These are phyloP conservation scores for Endoconidiophora polonica DNA, from an alignment of 2,329 filamentous ascomycete genomes.

Conservation along the genomic window DNA sequence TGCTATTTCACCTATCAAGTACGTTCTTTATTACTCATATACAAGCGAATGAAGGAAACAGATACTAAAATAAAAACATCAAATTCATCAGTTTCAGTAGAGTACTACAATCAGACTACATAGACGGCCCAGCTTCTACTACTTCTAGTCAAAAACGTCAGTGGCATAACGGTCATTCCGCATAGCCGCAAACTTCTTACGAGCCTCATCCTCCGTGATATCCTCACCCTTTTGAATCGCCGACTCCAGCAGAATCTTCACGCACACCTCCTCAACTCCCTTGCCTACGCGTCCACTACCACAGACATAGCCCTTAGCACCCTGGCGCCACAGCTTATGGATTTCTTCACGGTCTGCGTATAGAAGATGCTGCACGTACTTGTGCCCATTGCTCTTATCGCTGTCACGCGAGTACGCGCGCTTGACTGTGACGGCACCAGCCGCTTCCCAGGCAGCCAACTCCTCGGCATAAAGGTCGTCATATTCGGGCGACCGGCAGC, in stretches of 20 bases:
- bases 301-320: constrained; percentile 46
- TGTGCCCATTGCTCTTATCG: constrained; percentile 29
- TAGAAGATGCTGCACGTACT: constrained; percentile 31
- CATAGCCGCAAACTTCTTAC: constrained; percentile 31
- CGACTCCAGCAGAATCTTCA: constrained; percentile 22
- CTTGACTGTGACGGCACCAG: constrained; percentile 43
- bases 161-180: constrained; percentile 40
- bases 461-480: constrained; percentile 46
- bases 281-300: constrained; percentile 37
- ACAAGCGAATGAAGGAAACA: too few species aligned
- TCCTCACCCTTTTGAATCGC: constrained; percentile 19
- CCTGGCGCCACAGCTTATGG: constrained; percentile 24
- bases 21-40: too few species aligned
- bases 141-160: constrained; percentile 40
- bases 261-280: constrained; percentile 26
- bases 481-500: constrained; percentile 36
- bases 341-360: constrained; percentile 22
- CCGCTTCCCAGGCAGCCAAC: constrained; percentile 39
- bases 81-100: neutral
- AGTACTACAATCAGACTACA: neutral
- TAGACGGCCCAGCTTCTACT: neutral
- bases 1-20: too few species aligned
- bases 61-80: neutral
- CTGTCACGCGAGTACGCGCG: constrained; percentile 34
- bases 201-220: constrained; percentile 24